Evolutionary conservation across 169 alveolate genomes (phyloP).

Genomic region (Eimeria necatrix): DNA sequence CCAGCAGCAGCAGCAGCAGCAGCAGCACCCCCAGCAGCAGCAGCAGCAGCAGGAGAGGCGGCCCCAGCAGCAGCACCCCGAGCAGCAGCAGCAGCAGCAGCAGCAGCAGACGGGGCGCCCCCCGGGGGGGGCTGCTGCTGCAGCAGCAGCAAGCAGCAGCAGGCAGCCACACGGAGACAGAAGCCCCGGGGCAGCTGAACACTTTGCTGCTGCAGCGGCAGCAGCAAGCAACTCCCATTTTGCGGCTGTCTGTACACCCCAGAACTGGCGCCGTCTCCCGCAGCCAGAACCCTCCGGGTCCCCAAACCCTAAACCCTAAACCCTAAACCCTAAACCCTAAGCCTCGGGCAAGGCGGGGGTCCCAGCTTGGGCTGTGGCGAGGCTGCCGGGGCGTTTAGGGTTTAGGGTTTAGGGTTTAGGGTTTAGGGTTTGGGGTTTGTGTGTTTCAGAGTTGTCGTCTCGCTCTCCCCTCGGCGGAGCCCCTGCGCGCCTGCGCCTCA

Average conservation of each 20-base stretch:
- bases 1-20: not conserved
- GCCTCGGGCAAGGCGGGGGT: not conserved
- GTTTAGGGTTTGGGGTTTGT: not conserved
- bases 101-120: not conserved
- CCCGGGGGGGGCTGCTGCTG: slow-evolving; percentile 25
- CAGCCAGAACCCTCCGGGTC: not conserved
- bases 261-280: slow-evolving; percentile 47
- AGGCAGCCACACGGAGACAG: slow-evolving; percentile 41
- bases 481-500: not conserved
- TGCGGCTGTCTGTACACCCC: slow-evolving; percentile 61
- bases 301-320: not conserved
- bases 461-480: not conserved
- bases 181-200: not conserved
- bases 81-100: slow-evolving; percentile 32
- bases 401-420: not conserved
- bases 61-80: not conserved
- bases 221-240: slow-evolving; percentile 39
- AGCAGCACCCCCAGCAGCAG: too few relatives aligned
- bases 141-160: not conserved
- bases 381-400: not conserved
- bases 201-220: not conserved
- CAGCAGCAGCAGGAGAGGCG: too few relatives aligned
- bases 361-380: not conserved
- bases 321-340: slow-evolving; percentile 25
- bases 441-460: not conserved